Evolutionary conservation across 345 rosid genomes (phyloP).

Genomic region (Salix arbutifolia): DNA sequence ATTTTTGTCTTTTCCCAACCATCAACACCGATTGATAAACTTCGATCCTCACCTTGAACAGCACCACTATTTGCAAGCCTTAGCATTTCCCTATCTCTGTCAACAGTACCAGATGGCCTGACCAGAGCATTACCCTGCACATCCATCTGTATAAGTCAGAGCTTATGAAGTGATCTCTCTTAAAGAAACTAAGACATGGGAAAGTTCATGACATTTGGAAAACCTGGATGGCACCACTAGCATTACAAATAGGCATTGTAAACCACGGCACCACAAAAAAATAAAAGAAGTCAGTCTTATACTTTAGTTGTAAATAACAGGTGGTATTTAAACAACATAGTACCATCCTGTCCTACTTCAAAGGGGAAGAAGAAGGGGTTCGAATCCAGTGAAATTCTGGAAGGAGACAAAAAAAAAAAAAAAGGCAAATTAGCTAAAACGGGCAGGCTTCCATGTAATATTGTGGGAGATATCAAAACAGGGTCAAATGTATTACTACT

Average conservation of each 20-base stretch:
- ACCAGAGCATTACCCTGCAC: slow-evolving; percentile 56
- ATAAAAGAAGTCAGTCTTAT: background rate
- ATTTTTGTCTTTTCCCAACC: slow-evolving; percentile 91
- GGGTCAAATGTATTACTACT: background rate
- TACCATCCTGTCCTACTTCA: background rate
- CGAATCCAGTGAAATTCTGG: background rate
- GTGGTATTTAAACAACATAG: background rate
- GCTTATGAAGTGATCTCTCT: slow-evolving; percentile 19
- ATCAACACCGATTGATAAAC: slow-evolving; percentile 60
- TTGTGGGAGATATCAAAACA: background rate
- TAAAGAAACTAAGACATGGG: slow-evolving; percentile 13
- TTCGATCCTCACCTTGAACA: slow-evolving; percentile 69
- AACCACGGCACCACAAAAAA: background rate
- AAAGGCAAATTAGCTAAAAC: background rate
- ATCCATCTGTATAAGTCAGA: slow-evolving; percentile 50
- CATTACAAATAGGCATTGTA: background rate
- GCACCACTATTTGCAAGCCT: slow-evolving; percentile 54
- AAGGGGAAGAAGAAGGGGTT: background rate
- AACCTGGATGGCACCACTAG: background rate
- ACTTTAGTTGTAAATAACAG: background rate
- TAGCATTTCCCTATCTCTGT: slow-evolving; percentile 68
- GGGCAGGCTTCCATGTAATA: background rate
- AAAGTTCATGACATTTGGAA: background rate
- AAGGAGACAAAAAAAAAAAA: background rate
- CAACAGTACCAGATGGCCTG: slow-evolving; percentile 61